Percentiles rank a stretch among this genome's conserved stretches.
phyloP scores from a whole-genome alignment of 176 grass and related monocot genomes.

The Pontederia paniculata region DNA sequence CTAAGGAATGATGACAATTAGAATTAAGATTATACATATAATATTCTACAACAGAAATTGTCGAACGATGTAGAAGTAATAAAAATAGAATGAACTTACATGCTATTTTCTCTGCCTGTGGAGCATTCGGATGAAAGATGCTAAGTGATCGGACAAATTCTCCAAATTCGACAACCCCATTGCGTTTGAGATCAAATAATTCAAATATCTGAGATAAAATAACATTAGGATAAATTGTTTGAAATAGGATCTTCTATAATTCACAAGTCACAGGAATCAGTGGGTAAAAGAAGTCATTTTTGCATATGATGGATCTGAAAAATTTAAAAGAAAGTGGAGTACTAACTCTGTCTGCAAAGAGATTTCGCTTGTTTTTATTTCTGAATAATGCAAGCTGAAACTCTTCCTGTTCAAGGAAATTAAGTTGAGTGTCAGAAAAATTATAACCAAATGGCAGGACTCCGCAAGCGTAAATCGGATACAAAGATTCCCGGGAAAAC shows the following conservation, averaged over 20 bases:
- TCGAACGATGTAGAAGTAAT: neutral
- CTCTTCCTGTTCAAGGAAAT: conserved; percentile 40
- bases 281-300: neutral
- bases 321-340: neutral
- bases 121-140: conserved; percentile 72
- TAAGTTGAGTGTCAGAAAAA: neutral
- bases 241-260: neutral
- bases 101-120: conserved; percentile 43
- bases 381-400: conserved; percentile 60
- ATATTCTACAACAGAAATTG: neutral
- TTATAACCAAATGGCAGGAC: neutral
- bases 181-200: conserved; percentile 65
- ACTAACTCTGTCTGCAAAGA: conserved; percentile 69
- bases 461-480: neutral
- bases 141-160: conserved; percentile 73
- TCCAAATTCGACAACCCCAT: conserved; percentile 71
- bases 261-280: neutral
- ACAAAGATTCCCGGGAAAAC: conserved; percentile 8
- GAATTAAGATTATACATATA: neutral
- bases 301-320: neutral
- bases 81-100: conserved; percentile 37
- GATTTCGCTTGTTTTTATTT: conserved; percentile 42
- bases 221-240: neutral
- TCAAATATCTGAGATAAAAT: conserved; percentile 75
- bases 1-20: no score